Base-by-base conservation (phyloP, 768 basidiomycete genomes). In the Mycena capillaripes region DNA sequence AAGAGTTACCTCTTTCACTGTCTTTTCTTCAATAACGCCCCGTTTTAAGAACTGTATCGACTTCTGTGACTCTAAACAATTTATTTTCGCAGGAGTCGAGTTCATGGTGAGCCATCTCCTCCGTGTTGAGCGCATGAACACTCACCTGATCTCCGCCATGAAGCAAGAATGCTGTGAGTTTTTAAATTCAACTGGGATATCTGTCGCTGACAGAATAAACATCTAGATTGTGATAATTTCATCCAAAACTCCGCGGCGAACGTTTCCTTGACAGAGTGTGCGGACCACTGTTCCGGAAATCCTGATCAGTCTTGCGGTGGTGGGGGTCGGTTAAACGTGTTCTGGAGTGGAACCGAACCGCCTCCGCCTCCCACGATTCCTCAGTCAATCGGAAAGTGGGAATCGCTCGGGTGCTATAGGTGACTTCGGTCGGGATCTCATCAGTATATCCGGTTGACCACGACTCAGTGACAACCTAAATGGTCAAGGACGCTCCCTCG, bases 371-470 rank as follows among this genome's bases (percentile, higher is more conserved):
- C 93, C 0, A 72, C 82, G 21, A 89, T 88, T 25, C 85, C 88
- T 0, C 82, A 87, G 4, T 87, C 79, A 56, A 86, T 91, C 34
- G 93, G 92, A 6, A 82, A 87, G 32, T 95, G 93, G 93, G 78
- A 82, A 8, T 91, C 89, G 0, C 86, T 94, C 34, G 94, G 94
- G n/a, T 95, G 94, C 78, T 94, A 88, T 82, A 91, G 83, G 93
- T 92, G 76, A 70, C 75, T 52, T 77, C n/a, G 60, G 79, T 77
- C 10, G 63, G 16, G 78, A 81, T 19, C 67, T 78, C 67, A 17
- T 82, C 77, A 85, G 83, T 68, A 87, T 81, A 3, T 12, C 25
- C 40, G n/a, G 6, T 4, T 32, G 27, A 48, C 23, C 57, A 17
- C 40, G 16, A 3, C 78, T 19, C 69, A 88, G 87, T 66, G 87